These are phyloP conservation scores for Plantago coronopus DNA, from an alignment of 305 asterid species.

Conservation along the genomic window DNA sequence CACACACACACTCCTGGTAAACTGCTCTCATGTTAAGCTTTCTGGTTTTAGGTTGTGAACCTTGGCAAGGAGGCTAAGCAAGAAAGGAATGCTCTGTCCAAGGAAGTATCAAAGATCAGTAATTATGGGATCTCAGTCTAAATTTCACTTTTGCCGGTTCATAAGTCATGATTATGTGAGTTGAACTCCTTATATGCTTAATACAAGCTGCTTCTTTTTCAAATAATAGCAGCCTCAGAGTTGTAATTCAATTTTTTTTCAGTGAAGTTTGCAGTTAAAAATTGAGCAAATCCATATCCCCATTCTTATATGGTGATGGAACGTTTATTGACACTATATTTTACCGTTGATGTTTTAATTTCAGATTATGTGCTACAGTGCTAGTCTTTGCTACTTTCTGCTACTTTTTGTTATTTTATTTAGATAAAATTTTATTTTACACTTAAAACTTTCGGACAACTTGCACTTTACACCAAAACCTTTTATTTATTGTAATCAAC, in stretches of 20 bases:
- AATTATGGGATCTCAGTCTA: constrained; percentile 85
- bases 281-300: constrained; percentile 1
- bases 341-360: not conserved
- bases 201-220: not conserved
- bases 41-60: constrained; percentile 49
- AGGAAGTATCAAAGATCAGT: constrained; percentile 90
- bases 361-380: not conserved
- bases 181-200: constrained; percentile 11
- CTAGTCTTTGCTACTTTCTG: too few relatives aligned
- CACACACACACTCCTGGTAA: too few relatives aligned
- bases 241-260: constrained; percentile 17
- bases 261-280: constrained; percentile 3
- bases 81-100: constrained; percentile 60
- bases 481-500: too few relatives aligned
- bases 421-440: too few relatives aligned
- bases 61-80: constrained; percentile 70
- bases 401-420: too few relatives aligned
- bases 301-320: constrained; percentile 9
- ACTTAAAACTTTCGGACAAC: too few relatives aligned
- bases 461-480: too few relatives aligned
- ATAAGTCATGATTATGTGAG: constrained; percentile 8
- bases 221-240: constrained; percentile 21
- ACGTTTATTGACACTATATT: not conserved
- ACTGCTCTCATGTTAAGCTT: constrained; percentile 6
- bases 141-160: constrained; percentile 19